Evolutionary conservation across 331 rosid genomes (phyloP).

Genomic region (Saraca asoca): DNA sequence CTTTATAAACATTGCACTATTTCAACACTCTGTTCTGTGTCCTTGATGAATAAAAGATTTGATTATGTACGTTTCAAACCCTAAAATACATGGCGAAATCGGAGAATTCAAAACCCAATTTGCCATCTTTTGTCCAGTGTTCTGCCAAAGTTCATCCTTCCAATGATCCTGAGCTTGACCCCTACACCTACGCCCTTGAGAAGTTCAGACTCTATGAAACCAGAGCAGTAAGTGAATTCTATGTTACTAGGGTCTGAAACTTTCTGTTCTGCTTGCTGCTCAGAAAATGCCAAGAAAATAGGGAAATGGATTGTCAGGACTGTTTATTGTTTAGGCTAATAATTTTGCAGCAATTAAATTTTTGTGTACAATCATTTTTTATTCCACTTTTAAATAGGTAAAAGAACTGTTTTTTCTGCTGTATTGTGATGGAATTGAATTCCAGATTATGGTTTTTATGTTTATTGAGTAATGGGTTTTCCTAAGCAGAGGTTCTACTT

Average conservation of each 20-base stretch:
- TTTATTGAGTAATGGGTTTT: constrained; percentile 8
- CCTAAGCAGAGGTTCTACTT: constrained; percentile 65
- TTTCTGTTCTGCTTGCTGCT: not conserved
- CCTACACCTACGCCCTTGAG: constrained; percentile 68
- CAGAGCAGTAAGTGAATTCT: constrained; percentile 56
- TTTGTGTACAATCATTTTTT: too few relatives aligned
- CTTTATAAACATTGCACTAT: too few relatives aligned
- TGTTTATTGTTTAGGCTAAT: too few relatives aligned
- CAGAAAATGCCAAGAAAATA: not conserved
- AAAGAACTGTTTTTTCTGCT: too few relatives aligned
- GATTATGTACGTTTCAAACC: constrained; percentile 1
- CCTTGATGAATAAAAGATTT: too few relatives aligned
- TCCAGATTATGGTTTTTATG: not conserved
- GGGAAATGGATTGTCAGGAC: not conserved
- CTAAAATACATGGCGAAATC: constrained; percentile 45
- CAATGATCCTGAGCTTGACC: constrained; percentile 63
- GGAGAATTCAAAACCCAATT: constrained; percentile 36
- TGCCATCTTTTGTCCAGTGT: constrained; percentile 25
- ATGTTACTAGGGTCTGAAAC: not conserved
- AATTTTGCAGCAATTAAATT: too few relatives aligned
- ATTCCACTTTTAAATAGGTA: too few relatives aligned
- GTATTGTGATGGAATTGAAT: not conserved
- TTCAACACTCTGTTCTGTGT: too few relatives aligned
- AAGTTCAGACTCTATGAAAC: constrained; percentile 88
- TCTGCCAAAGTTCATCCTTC: constrained; percentile 70